Evolutionary conservation across 352 stramenopile species (phyloP).

Genomic region (Phytopythium kandeliae): DNA sequence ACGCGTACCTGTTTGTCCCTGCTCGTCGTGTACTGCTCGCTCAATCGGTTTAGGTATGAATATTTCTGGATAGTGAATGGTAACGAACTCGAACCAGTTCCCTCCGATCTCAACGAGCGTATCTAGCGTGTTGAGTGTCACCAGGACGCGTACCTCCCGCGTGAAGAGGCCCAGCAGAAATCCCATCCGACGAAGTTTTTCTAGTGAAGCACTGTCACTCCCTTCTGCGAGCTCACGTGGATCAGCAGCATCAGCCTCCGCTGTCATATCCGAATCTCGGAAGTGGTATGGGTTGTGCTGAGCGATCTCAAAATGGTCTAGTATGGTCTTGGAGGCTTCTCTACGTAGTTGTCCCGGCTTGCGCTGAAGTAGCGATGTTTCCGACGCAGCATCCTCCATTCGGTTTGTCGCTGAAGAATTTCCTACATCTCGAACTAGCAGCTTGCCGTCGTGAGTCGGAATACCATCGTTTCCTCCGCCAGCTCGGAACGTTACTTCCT

Average conservation of each 20-base stretch:
- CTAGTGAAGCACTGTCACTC: conserved; percentile 21
- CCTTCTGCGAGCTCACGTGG: background rate
- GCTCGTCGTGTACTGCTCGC: background rate
- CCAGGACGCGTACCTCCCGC: conserved; percentile 46
- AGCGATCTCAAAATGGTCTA: conserved; percentile 67
- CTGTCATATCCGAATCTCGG: conserved; percentile 31
- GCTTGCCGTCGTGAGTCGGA: conserved; percentile 20
- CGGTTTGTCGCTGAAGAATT: background rate
- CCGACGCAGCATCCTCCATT: no score
- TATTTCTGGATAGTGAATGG: conserved; percentile 37
- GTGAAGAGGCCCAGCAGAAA: conserved; percentile 57
- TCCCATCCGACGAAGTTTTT: conserved; percentile 41
- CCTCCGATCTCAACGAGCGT: conserved; percentile 60
- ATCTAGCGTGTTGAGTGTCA: conserved; percentile 55
- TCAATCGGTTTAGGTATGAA: conserved; percentile 17
- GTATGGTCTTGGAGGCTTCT: conserved; percentile 44
- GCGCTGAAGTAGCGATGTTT: background rate
- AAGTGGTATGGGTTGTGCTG: conserved; percentile 74
- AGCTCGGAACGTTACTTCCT: conserved; percentile 42
- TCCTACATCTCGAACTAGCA: background rate
- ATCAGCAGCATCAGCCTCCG: background rate
- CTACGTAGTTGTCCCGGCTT: background rate
- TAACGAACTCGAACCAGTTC: conserved; percentile 52
- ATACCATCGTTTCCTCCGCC: conserved; percentile 27
- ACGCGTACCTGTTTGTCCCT: background rate